phyloP scores from a whole-genome alignment of 139 green algal species.

The Chlorella vulgaris region DNA sequence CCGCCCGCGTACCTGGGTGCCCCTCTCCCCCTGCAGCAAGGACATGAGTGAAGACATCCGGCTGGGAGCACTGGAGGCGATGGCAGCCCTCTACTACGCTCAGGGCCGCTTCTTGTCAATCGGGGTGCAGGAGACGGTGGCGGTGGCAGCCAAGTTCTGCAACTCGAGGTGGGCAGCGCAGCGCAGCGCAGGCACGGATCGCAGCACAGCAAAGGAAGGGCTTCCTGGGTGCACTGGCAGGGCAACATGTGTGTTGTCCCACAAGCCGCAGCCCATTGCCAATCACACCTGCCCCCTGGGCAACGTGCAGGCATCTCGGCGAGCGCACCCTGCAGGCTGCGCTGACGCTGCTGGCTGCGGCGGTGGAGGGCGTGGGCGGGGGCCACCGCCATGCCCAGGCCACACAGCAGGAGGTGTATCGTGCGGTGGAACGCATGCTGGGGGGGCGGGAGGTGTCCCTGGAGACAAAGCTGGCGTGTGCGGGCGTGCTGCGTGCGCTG shows the following conservation, averaged over 20 bases:
- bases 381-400: slow-evolving; percentile 52
- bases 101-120: slow-evolving; percentile 64
- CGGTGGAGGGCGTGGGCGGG: slow-evolving; percentile 62
- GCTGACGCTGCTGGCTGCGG: slow-evolving; percentile 63
- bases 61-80: slow-evolving; percentile 62
- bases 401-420: slow-evolving; percentile 69
- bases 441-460: slow-evolving; percentile 18
- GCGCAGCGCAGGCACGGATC: too few species aligned
- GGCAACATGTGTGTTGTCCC: too few species aligned
- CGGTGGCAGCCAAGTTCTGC: slow-evolving; percentile 61
- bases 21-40: background rate
- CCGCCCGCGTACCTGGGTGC: background rate
- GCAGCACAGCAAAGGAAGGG: background rate
- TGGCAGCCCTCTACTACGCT: slow-evolving; percentile 56
- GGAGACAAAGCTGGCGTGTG: slow-evolving; percentile 24
- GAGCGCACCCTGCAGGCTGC: slow-evolving; percentile 47
- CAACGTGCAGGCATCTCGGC: slow-evolving; percentile 30
- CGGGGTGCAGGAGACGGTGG: slow-evolving; percentile 52
- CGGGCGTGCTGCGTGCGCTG: slow-evolving; percentile 57
- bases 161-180: background rate
- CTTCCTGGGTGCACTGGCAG: too few species aligned
- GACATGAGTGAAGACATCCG: slow-evolving; percentile 51
- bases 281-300: background rate
- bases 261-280: too few species aligned
- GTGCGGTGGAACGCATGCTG: slow-evolving; percentile 52